Base-by-base conservation (phyloP, 2,329 filamentous ascomycete genomes). In the Torrubiella hemipterigena region DNA sequence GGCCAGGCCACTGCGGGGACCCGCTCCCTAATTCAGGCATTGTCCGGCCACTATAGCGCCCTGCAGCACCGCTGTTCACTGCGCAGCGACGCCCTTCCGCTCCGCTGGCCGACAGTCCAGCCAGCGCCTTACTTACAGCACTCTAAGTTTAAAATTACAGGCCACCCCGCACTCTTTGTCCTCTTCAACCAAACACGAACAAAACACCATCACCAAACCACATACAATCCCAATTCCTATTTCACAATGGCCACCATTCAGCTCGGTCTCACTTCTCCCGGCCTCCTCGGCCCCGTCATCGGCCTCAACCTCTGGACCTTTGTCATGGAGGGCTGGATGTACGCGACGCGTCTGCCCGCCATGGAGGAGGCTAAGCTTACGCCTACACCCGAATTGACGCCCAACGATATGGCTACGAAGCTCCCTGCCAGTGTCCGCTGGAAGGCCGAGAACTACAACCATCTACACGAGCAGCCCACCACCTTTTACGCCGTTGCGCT, bases 381-480 rank as follows among this genome's bases (percentile, higher is more conserved):
- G 10, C 17, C 39, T 24, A 32, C 40, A 3, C 27, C 32, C 9
- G 14, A 20, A 7, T 38, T 37, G n/a, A 48, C 46, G 1, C 41
- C 37, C 21, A 35, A 39, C 27, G 41, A 55, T 30, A 31, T 53
- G 21, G 41, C 49, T 32, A 29, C 35, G 6, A 38, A 42, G 24
- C 42, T 47, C 3, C 50, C 52, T 4, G 28, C 47, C 2, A 25
- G 31, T 17, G 42, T 47, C 18, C 49, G 49, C 33, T 58, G 48
- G 47, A 51, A 52, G 32, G 53, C 52, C 9, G 58, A 61, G 38
- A 63, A 63, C 39, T 63, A 49, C 45, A 58, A 59, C 40, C 50
- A 63, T 34, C 44, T 63, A 29, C 43, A 54, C 34, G 57, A 63
- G 44, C 58, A 62, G 40, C 59, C 59, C 12, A 59, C 55, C 3